phyloP scores from a whole-genome alignment of 306 rosid species.

The Castanea mollissima region DNA sequence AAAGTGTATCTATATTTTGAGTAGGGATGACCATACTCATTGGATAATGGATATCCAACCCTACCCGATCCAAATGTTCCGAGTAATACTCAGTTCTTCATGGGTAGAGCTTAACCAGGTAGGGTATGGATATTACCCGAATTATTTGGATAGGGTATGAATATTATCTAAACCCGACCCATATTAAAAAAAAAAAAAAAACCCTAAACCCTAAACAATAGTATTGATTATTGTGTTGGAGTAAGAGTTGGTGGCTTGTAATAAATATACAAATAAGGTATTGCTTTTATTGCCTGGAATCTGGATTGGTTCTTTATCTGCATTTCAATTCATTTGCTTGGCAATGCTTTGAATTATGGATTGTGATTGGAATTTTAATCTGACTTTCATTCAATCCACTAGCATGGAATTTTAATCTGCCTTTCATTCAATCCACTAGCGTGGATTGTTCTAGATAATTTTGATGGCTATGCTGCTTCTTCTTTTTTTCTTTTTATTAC shows the following conservation, averaged over 20 bases:
- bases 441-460: slow-evolving; percentile 18
- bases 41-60: no score
- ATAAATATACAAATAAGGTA: slow-evolving; percentile 41
- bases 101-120: no score
- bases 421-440: slow-evolving; percentile 21
- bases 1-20: no score
- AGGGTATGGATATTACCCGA: no score
- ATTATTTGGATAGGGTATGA: no score
- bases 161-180: no score
- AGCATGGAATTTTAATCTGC: background rate
- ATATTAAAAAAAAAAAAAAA: no score
- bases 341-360: slow-evolving; percentile 33
- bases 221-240: slow-evolving; percentile 47
- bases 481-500: background rate
- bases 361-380: slow-evolving; percentile 21
- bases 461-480: background rate
- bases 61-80: no score
- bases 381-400: slow-evolving; percentile 24
- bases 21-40: no score
- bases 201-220: background rate
- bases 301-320: slow-evolving; percentile 25
- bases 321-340: slow-evolving; percentile 34
- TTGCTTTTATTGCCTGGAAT: slow-evolving; percentile 23
- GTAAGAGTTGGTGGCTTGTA: slow-evolving; percentile 44
- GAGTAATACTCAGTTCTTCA: no score